Evolutionary conservation across 768 basidiomycete species (phyloP).

Genomic region (Filobasidium floriforme): DNA sequence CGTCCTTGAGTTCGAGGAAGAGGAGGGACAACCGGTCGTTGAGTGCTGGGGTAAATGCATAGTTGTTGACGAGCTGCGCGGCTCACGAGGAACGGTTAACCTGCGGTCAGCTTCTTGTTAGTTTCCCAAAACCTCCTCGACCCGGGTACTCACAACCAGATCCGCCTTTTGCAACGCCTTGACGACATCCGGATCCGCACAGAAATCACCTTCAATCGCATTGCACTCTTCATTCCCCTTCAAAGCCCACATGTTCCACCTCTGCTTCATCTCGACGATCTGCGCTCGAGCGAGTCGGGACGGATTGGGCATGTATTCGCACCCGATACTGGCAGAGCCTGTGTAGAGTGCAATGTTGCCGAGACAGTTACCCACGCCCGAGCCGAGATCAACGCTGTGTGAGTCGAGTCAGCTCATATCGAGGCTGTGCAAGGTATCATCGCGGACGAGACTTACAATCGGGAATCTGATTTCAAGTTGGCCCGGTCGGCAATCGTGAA

Average conservation of each 20-base stretch:
- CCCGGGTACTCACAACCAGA: constrained; percentile 59
- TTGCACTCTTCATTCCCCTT: constrained; percentile 61
- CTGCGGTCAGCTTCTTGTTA: constrained; percentile 74
- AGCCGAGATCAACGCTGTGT: constrained; percentile 63
- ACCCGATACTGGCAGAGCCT: constrained; percentile 56
- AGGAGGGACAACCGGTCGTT: constrained; percentile 79
- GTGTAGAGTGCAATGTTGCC: constrained; percentile 61
- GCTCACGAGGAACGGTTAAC: not conserved
- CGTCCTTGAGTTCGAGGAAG: constrained; percentile 90
- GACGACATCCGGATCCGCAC: constrained; percentile 58
- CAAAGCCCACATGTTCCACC: constrained; percentile 89
- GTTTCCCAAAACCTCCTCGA: constrained; percentile 31
- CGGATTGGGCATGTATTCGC: constrained; percentile 70
- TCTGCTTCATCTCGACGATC: constrained; percentile 61
- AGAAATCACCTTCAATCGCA: constrained; percentile 79
- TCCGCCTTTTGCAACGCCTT: constrained; percentile 72
- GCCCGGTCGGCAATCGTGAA: constrained; percentile 57
- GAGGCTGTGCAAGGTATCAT: not conserved
- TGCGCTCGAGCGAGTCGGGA: constrained; percentile 72
- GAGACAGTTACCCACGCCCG: constrained; percentile 77
- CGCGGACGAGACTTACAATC: constrained; percentile 49
- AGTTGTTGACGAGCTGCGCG: constrained; percentile 42
- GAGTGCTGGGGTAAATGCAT: constrained; percentile 50
- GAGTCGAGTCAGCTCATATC: not conserved
- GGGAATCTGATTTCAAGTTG: constrained; percentile 54